Evolutionary conservation across 805 yeast species (phyloP), one percentile per base, ranked within the genome.

Genomic region (Candida cerambycidarum): DNA sequence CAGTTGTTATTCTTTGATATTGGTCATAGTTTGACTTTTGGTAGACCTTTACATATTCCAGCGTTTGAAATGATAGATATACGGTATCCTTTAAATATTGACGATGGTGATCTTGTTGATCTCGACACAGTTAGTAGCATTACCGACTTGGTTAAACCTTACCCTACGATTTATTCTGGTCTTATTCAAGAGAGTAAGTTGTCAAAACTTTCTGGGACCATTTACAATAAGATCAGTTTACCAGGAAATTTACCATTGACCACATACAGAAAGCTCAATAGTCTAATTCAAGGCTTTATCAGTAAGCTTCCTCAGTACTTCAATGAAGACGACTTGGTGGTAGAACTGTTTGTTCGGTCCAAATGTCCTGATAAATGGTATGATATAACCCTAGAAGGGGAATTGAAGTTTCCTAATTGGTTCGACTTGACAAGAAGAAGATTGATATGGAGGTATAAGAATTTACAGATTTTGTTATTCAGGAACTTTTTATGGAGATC

Each of bases 1-100:
- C 82, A 83, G 1, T 50, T 83, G 8, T 80, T 77, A 49, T 73
- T 77, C 39, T 79, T 79, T 51, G 87, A 81, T 57, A 76, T 80
- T 13, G 82, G 83, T 40, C 77, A 84, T 13, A 76, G 84, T 1
- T 67, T 82, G 16, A 76, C 84, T 0, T 78, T 79, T 58, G 87
- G 86, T 11, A 62, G 89, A 50, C 88, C 89, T 1, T 69, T 78
- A 4, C 73, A 72, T 48, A 60, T 78, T 35, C 83, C 83, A 1
- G 60, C 62, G 8, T 58, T 61, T 12, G 69, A 69, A 35, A 69
- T 41, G 68, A 67, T 77, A 52, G 80, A 77, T 52, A 74, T 77
- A 18, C 62, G 67, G 27, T 58, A 70, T 37, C 80, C 82, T n/a
- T 59, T 71, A 5, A 78, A 78, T 44, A 25, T 25, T 7, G 29